Conservation (phyloP, 192 early-diverging fungal species). For the Coemansia sp. region DNA sequence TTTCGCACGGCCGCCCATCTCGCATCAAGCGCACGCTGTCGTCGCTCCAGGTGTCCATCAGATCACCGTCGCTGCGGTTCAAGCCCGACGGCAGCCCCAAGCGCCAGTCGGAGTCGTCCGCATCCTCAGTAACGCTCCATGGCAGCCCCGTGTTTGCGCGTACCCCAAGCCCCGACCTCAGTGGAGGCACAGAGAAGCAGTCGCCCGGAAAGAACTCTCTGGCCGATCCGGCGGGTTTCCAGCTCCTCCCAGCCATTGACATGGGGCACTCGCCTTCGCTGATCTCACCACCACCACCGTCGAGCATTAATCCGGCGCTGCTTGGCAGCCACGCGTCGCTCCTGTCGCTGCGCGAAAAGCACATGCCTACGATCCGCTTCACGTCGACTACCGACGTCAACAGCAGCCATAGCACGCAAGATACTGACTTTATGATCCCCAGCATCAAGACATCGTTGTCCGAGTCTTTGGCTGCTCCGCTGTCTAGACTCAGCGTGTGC, state of each 20-base stretch:
- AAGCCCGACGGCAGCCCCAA: background rate
- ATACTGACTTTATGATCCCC: background rate
- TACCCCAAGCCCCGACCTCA: constrained; percentile 9
- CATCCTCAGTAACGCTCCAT: constrained; percentile 35
- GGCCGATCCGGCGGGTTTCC: constrained; percentile 9
- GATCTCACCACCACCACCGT: constrained; percentile 17
- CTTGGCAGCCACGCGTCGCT: constrained; percentile 45
- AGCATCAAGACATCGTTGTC: constrained; percentile 2
- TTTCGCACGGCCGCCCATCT: constrained; percentile 4
- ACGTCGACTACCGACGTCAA: constrained; percentile 15
- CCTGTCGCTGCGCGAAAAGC: constrained; percentile 36
- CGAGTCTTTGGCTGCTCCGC: background rate
- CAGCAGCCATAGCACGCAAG: background rate
- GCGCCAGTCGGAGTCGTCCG: constrained; percentile 25
- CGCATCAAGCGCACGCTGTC: constrained; percentile 48
- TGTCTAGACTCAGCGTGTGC: constrained; percentile 17
- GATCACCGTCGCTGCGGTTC: constrained; percentile 20
- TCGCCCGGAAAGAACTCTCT: no score
- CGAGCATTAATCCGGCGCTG: background rate
- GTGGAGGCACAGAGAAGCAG: background rate
- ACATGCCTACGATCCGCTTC: constrained; percentile 25
- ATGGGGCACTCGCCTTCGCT: constrained; percentile 21
- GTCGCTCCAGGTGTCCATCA: constrained; percentile 32
- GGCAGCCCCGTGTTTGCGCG: constrained; percentile 11
- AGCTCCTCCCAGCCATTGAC: constrained; percentile 33